Percentiles rank a stretch among this genome's conserved stretches.
Conservation (phyloP, 2,329 filamentous ascomycete species). For the Colletotrichum sidae region DNA sequence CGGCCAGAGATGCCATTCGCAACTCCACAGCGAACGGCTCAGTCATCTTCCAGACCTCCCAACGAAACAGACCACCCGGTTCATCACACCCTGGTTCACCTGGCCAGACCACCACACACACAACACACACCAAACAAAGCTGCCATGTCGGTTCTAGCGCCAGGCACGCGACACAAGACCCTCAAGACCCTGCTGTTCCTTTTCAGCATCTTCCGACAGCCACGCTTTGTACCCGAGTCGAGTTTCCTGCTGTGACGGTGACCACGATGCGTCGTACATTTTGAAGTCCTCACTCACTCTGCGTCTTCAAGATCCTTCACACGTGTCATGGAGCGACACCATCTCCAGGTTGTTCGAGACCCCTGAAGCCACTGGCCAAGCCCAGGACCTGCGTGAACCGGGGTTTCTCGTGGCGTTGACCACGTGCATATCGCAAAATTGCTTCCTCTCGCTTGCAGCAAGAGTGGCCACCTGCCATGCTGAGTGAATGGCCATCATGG, state of each 20-base stretch:
- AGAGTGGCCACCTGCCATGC: too few species aligned
- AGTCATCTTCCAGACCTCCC: not conserved
- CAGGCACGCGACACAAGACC: constrained; percentile 6
- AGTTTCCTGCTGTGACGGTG: not conserved
- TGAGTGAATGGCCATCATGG: too few species aligned
- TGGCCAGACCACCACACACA: not conserved
- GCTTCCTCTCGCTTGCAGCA: not conserved
- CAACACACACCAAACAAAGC: not conserved
- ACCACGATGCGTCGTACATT: not conserved
- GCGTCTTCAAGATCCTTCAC: not conserved
- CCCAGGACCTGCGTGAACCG: not conserved
- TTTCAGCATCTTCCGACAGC: not conserved
- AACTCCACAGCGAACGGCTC: too few species aligned
- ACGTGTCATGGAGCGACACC: not conserved
- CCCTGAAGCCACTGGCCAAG: not conserved
- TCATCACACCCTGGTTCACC: constrained; percentile 5
- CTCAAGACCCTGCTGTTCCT: not conserved
- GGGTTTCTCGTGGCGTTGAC: not conserved
- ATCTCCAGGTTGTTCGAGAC: not conserved
- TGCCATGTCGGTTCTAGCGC: constrained; percentile 11
- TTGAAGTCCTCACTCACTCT: not conserved
- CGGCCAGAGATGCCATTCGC: too few species aligned
- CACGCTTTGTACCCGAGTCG: not conserved
- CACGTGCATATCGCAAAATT: not conserved
- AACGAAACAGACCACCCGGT: too few species aligned